Conservation (phyloP, 2,329 filamentous ascomycete genomes). For the Calonectria pseudoreteaudii region DNA sequence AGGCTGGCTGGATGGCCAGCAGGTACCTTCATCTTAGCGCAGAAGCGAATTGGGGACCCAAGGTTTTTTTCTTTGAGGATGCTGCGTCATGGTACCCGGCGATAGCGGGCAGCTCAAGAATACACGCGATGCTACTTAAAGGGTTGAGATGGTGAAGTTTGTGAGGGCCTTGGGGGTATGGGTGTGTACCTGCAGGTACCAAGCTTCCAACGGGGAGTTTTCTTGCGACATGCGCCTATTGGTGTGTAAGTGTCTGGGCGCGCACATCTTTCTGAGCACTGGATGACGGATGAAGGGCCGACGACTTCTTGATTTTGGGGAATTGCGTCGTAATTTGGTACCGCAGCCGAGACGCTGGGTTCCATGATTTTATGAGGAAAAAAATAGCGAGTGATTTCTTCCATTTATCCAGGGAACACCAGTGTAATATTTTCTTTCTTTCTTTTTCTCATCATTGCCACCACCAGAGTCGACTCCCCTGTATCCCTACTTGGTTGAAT, state of each 20-base stretch:
- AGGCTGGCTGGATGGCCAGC: not conserved
- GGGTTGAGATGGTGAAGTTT: not conserved
- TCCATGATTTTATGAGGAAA: not conserved
- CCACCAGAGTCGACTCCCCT: not conserved
- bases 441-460: not conserved
- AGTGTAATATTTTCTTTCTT: not conserved
- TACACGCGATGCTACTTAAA: not conserved
- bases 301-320: not conserved
- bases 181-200: conserved; percentile 21
- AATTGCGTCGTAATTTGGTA: not conserved
- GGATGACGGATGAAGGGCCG: not conserved
- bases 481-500: not conserved
- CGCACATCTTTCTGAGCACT: not conserved
- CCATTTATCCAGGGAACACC: not conserved
- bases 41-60: not conserved
- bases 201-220: not conserved
- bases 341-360: not conserved
- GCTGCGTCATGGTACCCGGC: not conserved
- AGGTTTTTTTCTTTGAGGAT: not conserved
- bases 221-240: conserved; percentile 6
- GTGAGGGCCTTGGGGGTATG: not conserved
- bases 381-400: not conserved
- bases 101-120: not conserved
- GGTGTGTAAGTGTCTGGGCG: conserved; percentile 35
- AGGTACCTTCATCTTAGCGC: not conserved